These are phyloP conservation scores for Fusarium veterinarium DNA, from an alignment of 2,329 filamentous ascomycete species.

Conservation along the genomic window DNA sequence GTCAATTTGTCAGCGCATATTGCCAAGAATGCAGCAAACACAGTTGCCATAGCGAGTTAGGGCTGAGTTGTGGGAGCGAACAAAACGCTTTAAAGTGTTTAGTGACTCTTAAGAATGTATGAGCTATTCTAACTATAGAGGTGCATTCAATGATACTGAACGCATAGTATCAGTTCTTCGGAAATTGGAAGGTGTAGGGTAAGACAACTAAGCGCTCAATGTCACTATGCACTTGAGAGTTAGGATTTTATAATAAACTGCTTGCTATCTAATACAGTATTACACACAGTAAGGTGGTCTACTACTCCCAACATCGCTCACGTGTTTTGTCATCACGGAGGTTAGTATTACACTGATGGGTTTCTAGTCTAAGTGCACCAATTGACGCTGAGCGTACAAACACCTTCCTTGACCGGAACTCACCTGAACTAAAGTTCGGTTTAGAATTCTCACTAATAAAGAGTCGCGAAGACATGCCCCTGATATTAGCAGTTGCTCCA, in stretches of 20 bases:
- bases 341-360: neutral
- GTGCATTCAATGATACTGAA: neutral
- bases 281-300: neutral
- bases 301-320: neutral
- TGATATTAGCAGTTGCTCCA: constrained; percentile 13
- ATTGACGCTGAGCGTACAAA: neutral
- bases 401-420: neutral
- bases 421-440: neutral
- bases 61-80: no score
- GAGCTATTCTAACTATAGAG: no score
- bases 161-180: neutral
- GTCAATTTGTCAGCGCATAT: no score
- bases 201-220: neutral
- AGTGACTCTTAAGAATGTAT: no score
- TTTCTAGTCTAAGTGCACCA: neutral
- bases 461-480: neutral
- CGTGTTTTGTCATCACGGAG: neutral
- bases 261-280: neutral
- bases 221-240: no score
- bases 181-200: neutral
- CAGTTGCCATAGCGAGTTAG: no score
- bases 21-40: no score
- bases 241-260: neutral
- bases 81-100: neutral
- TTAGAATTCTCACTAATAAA: neutral